These are phyloP conservation scores for Phytophthora podocarpi DNA, from an alignment of 352 stramenopile species.

Conservation along the genomic window DNA sequence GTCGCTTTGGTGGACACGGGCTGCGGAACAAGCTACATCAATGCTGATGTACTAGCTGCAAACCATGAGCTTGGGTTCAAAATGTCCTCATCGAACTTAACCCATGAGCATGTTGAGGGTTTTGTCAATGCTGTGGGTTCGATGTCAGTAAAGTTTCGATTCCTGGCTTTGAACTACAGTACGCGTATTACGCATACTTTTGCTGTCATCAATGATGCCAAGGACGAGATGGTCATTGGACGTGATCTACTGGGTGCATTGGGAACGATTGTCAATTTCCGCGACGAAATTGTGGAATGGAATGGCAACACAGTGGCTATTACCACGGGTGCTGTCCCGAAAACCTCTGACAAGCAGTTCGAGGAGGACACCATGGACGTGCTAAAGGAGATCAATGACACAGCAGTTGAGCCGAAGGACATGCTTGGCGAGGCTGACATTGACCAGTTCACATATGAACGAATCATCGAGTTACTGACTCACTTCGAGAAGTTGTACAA, in stretches of 20 bases:
- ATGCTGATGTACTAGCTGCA: neutral
- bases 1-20: conserved; percentile 6
- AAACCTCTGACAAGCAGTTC: no score
- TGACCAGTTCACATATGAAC: neutral
- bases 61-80: neutral
- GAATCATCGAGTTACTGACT: neutral
- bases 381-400: neutral
- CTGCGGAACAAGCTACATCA: conserved; percentile 4
- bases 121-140: neutral
- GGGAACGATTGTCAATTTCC: neutral
- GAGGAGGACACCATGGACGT: neutral
- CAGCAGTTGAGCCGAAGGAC: neutral
- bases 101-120: conserved; percentile 3
- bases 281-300: neutral
- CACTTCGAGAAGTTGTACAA: neutral
- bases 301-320: neutral
- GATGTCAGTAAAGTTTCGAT: conserved; percentile 1
- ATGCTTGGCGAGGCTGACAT: neutral
- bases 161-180: conserved; percentile 1
- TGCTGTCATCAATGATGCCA: neutral
- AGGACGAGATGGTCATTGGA: conserved; percentile 5
- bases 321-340: no score
- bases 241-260: neutral
- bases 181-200: neutral
- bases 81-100: neutral